Conservation (phyloP, 2,329 filamentous ascomycete genomes). For the Talaromyces amestolkiae region DNA sequence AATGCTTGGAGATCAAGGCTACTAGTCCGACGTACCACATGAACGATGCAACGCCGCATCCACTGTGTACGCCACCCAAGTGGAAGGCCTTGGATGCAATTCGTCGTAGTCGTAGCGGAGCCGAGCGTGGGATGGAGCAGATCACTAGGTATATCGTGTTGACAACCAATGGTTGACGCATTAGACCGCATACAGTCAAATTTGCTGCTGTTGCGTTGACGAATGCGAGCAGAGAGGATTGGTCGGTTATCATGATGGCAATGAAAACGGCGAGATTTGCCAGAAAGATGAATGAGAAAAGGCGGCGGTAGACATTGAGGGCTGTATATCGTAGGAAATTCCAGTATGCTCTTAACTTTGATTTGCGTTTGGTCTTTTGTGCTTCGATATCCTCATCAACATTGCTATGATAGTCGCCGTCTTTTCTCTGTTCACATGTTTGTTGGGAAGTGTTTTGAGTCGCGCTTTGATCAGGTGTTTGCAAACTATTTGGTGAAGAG, state of each 20-base stretch:
- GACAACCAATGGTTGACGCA: conserved; percentile 55
- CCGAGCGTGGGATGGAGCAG: conserved; percentile 44
- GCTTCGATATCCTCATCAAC: conserved; percentile 20
- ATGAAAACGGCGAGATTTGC: conserved; percentile 41
- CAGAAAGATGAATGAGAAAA: conserved; percentile 43
- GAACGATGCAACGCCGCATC: conserved; percentile 49
- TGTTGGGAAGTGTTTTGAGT: neutral
- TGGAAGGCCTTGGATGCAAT: conserved; percentile 53
- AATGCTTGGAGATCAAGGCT: conserved; percentile 35
- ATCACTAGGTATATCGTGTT: conserved; percentile 51
- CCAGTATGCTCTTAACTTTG: conserved; percentile 18
- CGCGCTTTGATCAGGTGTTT: neutral
- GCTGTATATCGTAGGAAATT: conserved; percentile 35
- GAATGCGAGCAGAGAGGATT: conserved; percentile 34
- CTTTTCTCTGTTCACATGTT: neutral
- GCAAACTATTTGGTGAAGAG: neutral
- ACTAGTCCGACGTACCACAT: conserved; percentile 48
- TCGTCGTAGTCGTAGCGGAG: conserved; percentile 47
- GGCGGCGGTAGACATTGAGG: conserved; percentile 43
- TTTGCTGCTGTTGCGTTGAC: conserved; percentile 49
- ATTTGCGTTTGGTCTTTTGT: conserved; percentile 27
- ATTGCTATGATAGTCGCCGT: neutral
- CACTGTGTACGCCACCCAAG: conserved; percentile 55
- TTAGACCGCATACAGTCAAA: conserved; percentile 47
- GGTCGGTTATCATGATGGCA: conserved; percentile 35